Percentiles rank a stretch among this genome's conserved stretches.
These are phyloP conservation scores for Vitis rupestris DNA, from an alignment of 164 flowering plant species.

Conservation along the genomic window DNA sequence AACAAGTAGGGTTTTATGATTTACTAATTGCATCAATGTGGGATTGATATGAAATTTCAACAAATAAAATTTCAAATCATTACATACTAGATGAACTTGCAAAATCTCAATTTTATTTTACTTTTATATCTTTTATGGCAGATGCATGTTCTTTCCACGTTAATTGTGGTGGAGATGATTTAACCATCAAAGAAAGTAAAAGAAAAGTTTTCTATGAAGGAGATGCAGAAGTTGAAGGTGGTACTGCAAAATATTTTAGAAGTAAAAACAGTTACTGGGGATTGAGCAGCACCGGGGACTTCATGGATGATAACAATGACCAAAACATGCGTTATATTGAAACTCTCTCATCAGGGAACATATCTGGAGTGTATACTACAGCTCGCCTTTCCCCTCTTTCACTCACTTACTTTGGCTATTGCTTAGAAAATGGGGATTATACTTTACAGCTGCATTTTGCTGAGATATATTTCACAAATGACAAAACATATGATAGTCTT, in stretches of 20 bases:
- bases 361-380: constrained; percentile 50
- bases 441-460: constrained; percentile 66
- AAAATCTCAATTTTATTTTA: neutral
- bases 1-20: too few relatives aligned
- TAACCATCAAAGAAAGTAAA: constrained; percentile 20
- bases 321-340: constrained; percentile 29
- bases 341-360: constrained; percentile 21
- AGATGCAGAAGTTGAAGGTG: constrained; percentile 48
- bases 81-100: neutral
- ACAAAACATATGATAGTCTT: constrained; percentile 50
- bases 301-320: constrained; percentile 53
- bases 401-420: constrained; percentile 53
- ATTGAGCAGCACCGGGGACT: constrained; percentile 73
- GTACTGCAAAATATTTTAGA: constrained; percentile 39
- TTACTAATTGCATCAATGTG: too few relatives aligned
- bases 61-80: too few relatives aligned
- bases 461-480: constrained; percentile 61
- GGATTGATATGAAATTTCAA: too few relatives aligned
- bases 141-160: constrained; percentile 51
- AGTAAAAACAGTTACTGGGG: constrained; percentile 51
- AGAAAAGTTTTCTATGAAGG: constrained; percentile 37
- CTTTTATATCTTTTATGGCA: constrained; percentile 22
- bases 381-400: constrained; percentile 68
- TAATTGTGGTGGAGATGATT: constrained; percentile 75
- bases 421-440: constrained; percentile 59